Base-by-base conservation (phyloP, 2,329 filamentous ascomycete genomes). In the Cladosporium sp. region DNA sequence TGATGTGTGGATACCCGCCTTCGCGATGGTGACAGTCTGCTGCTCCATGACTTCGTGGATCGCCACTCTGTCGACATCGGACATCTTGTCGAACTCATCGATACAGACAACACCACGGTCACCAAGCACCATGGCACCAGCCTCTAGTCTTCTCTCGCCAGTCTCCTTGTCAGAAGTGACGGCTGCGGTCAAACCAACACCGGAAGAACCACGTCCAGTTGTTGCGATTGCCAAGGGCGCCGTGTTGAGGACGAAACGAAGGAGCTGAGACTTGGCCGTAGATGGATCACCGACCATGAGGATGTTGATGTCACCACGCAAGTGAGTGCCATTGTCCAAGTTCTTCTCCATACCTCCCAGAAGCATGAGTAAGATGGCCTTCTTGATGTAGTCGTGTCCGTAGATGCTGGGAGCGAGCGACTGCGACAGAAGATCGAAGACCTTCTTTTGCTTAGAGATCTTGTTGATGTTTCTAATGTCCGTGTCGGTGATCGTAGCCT, bases 11-110 rank as follows among this genome's bases (percentile, higher is more conserved):
- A 99, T 99, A 58, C 93, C 93, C 1, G 93, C 93, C 73, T 99
- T 99, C 47, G 93, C 93, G 64, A 99, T 99, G 12, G 93, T 99
- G 54, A 99, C 93, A 0, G 93, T 99, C 72, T 99, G 93, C 73
- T 99, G 93, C 73, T 99, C 93, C 93, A 99, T 99, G 58, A 99
- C 93, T 88, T 99, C 93, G 80, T 99, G 93, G 61, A 99, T 99
- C 41, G 93, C 93, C 3, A 99, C 93, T 67, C 93, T 84, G 70
- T 99, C 93, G 52, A 97, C 86, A 66, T 99, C 93, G 51, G 90
- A 96, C 93, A 99, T 99, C 71, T 99, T 99, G 75, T 99, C 93
- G 61, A 99, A 99, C 65, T 99, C 93, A 67, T 99, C 93, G 59
- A 99, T 99, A 74, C 93, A 99, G 29, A 99, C 93, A 9, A 99